phyloP scores from a whole-genome alignment of 2,329 filamentous ascomycete species.

The Stemphylium vesicarium region DNA sequence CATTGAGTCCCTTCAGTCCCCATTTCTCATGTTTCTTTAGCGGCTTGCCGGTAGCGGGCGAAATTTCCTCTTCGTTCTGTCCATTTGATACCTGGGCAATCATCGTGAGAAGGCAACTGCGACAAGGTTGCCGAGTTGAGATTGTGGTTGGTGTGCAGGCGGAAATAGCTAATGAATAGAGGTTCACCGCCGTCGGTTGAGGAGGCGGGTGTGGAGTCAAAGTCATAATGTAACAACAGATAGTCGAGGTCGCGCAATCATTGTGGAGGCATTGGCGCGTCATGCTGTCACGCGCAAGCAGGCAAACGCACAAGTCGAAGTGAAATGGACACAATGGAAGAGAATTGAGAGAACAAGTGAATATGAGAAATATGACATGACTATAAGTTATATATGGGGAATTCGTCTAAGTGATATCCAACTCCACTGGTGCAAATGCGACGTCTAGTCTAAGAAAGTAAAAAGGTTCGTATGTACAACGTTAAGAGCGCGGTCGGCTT shows the following conservation, averaged over 20 bases:
- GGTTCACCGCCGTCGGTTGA: no score
- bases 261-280: constrained; percentile 1
- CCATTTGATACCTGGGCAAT: background rate
- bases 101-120: background rate
- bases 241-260: background rate
- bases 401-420: constrained; percentile 31
- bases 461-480: constrained; percentile 97
- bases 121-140: no score
- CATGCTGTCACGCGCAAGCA: background rate
- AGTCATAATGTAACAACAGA: background rate
- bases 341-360: background rate
- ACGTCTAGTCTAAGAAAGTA: constrained; percentile 79
- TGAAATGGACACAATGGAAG: background rate
- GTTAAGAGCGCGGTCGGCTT: constrained; percentile 92
- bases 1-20: constrained; percentile 20
- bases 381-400: background rate
- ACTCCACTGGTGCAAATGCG: constrained; percentile 37
- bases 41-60: background rate
- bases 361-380: background rate
- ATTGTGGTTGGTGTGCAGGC: no score
- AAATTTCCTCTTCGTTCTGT: background rate
- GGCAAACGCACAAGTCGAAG: constrained; percentile 11
- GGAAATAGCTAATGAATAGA: no score
- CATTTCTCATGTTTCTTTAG: constrained; percentile 21
- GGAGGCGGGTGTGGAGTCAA: no score